Evolutionary conservation across 148 eudicot species (phyloP).

Genomic region (Amaranthus palmeri): DNA sequence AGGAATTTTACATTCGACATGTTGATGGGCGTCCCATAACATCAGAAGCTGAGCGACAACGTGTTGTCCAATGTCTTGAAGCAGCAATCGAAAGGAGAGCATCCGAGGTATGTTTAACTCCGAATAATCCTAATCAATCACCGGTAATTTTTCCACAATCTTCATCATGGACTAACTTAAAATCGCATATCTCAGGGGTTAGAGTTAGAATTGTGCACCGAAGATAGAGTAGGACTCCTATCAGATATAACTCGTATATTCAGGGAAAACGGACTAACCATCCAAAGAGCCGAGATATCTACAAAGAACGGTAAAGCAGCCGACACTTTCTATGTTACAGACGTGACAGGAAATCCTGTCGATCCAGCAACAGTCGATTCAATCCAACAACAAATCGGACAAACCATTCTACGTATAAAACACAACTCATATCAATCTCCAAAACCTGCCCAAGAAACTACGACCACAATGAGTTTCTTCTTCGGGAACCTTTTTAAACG

Average conservation of each 20-base stretch:
- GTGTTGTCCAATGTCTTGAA: slow-evolving; percentile 81
- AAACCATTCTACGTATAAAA: slow-evolving; percentile 50
- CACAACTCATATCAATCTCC: slow-evolving; percentile 32
- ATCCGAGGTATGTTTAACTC: slow-evolving; percentile 49
- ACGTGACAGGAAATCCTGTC: slow-evolving; percentile 64
- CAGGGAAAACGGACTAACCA: slow-evolving; percentile 67
- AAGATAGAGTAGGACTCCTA: slow-evolving; percentile 74
- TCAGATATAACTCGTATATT: slow-evolving; percentile 81
- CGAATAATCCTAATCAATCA: neutral
- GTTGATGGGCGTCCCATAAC: slow-evolving; percentile 71
- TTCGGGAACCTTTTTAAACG: slow-evolving; percentile 58
- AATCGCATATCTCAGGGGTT: slow-evolving; percentile 45
- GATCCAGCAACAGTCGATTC: slow-evolving; percentile 50
- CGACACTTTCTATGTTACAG: slow-evolving; percentile 72
- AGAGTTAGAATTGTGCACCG: slow-evolving; percentile 66
- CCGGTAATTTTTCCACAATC: neutral
- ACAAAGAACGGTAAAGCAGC: slow-evolving; percentile 62
- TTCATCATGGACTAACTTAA: neutral
- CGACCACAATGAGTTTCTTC: slow-evolving; percentile 52
- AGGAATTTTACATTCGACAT: slow-evolving; percentile 93
- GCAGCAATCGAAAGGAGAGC: slow-evolving; percentile 86
- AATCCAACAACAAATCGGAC: slow-evolving; percentile 60
- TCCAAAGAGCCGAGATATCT: slow-evolving; percentile 72
- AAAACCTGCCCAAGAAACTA: slow-evolving; percentile 49
- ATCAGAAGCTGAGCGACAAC: slow-evolving; percentile 78